phyloP scores from a whole-genome alignment of 768 basidiomycete genomes.

The Hygrocybe punicea region DNA sequence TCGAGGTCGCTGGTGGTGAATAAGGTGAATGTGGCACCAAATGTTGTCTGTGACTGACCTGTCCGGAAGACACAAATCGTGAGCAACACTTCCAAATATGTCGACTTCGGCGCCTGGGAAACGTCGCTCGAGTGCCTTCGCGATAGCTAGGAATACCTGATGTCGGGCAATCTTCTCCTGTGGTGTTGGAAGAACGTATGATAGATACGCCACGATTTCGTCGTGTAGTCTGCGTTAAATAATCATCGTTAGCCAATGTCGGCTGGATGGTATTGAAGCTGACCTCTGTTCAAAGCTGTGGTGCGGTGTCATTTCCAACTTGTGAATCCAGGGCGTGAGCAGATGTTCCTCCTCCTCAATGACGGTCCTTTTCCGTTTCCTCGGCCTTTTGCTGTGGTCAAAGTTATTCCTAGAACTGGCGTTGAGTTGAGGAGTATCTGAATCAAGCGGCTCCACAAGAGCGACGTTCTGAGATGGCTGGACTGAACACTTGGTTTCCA shows the following conservation, averaged over 20 bases:
- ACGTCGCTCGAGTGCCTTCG: slow-evolving; percentile 40
- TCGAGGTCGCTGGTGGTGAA: slow-evolving; percentile 55
- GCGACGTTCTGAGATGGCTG: not conserved
- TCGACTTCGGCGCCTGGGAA: slow-evolving; percentile 48
- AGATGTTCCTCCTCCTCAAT: slow-evolving; percentile 3
- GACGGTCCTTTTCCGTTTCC: slow-evolving; percentile 1
- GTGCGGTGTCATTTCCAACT: slow-evolving; percentile 8
- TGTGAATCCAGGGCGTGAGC: slow-evolving; percentile 18
- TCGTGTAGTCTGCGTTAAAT: slow-evolving; percentile 49
- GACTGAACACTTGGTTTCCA: not conserved
- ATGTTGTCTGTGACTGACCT: slow-evolving; percentile 42
- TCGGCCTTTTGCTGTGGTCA: not conserved
- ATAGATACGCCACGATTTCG: slow-evolving; percentile 57
- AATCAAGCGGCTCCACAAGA: too few species aligned
- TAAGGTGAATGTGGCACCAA: not conserved
- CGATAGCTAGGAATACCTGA: slow-evolving; percentile 45
- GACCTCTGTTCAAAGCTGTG: slow-evolving; percentile 30
- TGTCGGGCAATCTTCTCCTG: slow-evolving; percentile 49
- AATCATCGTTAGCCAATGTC: not conserved
- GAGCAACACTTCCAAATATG: slow-evolving; percentile 61
- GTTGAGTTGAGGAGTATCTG: too few species aligned
- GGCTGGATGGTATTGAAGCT: slow-evolving; percentile 2
- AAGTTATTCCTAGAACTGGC: not conserved
- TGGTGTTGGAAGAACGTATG: slow-evolving; percentile 51
- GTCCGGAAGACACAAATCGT: slow-evolving; percentile 56